phyloP scores from a whole-genome alignment of 106 monocot species.

The Phalaenopsis equestris region DNA sequence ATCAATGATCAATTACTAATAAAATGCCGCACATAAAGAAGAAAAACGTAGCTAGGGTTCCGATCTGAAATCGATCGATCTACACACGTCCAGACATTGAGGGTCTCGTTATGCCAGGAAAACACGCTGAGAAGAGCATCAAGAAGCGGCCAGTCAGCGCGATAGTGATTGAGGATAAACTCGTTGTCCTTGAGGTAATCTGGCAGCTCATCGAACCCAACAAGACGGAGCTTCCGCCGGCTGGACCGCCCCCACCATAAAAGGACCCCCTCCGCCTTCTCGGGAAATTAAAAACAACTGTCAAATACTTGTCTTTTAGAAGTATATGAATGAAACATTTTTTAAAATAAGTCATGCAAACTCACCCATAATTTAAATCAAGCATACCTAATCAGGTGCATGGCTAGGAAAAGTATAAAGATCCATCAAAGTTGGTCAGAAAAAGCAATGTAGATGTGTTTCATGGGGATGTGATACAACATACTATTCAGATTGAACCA shows the following conservation, averaged over 20 bases:
- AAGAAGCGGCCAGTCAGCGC: slow-evolving; percentile 71
- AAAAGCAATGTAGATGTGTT: background rate
- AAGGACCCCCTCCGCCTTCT: background rate
- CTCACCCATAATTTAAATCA: background rate
- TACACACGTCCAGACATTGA: slow-evolving; percentile 95
- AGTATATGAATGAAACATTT: background rate
- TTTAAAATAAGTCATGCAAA: background rate
- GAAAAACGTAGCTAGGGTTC: background rate
- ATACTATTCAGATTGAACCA: background rate
- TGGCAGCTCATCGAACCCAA: slow-evolving; percentile 83
- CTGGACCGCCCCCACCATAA: background rate
- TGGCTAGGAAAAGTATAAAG: background rate
- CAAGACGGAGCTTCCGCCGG: slow-evolving; percentile 24
- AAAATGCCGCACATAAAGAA: background rate
- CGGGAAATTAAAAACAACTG: background rate
- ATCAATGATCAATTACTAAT: background rate
- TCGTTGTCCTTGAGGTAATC: slow-evolving; percentile 87
- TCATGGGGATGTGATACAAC: background rate
- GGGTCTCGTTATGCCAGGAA: slow-evolving; percentile 95
- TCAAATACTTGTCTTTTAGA: background rate
- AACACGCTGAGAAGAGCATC: slow-evolving; percentile 82
- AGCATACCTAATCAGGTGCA: background rate
- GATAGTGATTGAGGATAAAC: slow-evolving; percentile 78
- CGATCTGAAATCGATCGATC: background rate
- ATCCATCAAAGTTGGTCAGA: background rate